Percentiles rank a stretch among this genome's conserved stretches.
Conservation (phyloP, 257 asterid species). For the Nicotiana attenuata region DNA sequence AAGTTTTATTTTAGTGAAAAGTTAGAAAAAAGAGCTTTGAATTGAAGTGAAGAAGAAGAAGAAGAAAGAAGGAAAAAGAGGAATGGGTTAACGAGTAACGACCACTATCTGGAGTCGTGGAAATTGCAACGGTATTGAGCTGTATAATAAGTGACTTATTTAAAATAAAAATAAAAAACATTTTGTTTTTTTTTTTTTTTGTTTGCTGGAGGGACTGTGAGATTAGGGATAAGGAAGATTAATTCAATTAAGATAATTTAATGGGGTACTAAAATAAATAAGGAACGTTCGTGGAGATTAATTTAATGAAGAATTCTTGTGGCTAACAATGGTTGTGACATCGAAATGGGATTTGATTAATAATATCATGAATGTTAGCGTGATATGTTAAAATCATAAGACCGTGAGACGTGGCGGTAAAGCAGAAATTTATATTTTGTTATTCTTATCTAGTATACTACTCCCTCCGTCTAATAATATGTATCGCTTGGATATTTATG, state of each 20-base stretch:
- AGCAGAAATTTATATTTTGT: neutral
- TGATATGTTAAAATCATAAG: neutral
- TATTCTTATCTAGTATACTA: neutral
- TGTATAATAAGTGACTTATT: neutral
- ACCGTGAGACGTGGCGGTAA: neutral
- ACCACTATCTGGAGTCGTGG: neutral
- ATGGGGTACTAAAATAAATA: neutral
- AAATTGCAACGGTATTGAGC: constrained; percentile 15
- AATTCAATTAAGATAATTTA: neutral
- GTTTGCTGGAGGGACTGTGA: neutral
- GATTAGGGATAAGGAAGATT: neutral
- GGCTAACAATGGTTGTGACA: neutral
- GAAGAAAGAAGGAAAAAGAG: constrained; percentile 10
- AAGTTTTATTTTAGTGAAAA: neutral
- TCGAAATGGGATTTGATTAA: neutral
- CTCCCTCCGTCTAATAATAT: no score
- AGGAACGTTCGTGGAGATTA: neutral
- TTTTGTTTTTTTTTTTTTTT: neutral
- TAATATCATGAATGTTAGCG: neutral
- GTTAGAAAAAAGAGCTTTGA: neutral
- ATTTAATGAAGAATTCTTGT: neutral
- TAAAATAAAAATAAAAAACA: no score
- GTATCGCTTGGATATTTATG: no score
- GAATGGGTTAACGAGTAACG: constrained; percentile 16
- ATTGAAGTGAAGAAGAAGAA: neutral